phyloP scores from a whole-genome alignment of 2,329 filamentous ascomycete species.

The Cryphonectria parasitica region DNA sequence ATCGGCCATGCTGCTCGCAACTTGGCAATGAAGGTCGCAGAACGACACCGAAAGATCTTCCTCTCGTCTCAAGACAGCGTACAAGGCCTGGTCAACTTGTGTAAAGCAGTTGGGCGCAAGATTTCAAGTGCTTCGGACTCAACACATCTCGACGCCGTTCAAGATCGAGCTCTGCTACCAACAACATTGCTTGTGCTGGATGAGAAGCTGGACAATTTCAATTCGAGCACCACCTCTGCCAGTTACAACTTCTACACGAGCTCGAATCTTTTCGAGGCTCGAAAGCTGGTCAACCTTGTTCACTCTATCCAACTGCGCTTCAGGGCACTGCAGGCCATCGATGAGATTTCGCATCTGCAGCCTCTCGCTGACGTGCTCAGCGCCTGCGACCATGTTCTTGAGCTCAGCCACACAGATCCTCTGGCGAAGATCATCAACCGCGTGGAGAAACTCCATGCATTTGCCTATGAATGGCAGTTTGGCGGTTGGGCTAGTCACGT shows the following conservation, averaged over 20 bases:
- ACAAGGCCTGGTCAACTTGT: constrained; percentile 49
- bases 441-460: constrained; percentile 82
- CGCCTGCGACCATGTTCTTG: constrained; percentile 74
- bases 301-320: constrained; percentile 74
- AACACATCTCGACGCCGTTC: constrained; percentile 36
- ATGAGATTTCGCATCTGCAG: constrained; percentile 73
- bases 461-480: constrained; percentile 92
- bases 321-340: constrained; percentile 66
- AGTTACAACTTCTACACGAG: constrained; percentile 91
- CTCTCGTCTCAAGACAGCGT: constrained; percentile 45
- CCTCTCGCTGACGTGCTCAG: constrained; percentile 76
- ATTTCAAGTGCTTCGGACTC: constrained; percentile 35
- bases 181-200: constrained; percentile 68
- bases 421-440: constrained; percentile 84
- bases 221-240: constrained; percentile 40
- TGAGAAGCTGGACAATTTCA: constrained; percentile 59
- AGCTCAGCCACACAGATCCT: constrained; percentile 78
- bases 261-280: constrained; percentile 74
- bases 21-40: constrained; percentile 64
- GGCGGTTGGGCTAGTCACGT: constrained; percentile 81
- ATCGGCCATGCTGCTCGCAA: constrained; percentile 51
- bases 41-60: constrained; percentile 62
- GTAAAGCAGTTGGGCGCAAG: constrained; percentile 48
- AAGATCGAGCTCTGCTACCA: constrained; percentile 64
- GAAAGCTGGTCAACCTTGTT: constrained; percentile 71